A percentile compares a stretch with the other conserved stretches of the same genome.
Conservation (phyloP, 2,329 filamentous ascomycete species). For the Pseudogymnoascus sp. region DNA sequence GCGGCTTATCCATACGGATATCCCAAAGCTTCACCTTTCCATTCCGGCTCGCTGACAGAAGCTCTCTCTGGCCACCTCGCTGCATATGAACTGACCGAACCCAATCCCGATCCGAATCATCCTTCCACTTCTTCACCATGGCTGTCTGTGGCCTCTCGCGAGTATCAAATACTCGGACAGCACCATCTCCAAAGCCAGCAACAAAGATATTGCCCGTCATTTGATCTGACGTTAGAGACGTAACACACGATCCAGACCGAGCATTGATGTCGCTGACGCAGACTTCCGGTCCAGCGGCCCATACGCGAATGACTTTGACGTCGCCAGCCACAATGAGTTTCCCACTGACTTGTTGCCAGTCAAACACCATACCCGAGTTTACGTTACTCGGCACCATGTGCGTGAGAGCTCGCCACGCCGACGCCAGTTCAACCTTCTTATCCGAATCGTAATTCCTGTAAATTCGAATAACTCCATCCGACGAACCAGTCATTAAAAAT, state of each 20-base stretch:
- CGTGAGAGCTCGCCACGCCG: constrained; percentile 83
- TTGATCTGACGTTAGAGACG: constrained; percentile 91
- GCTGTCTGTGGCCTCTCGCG: constrained; percentile 74
- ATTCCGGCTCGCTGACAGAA: constrained; percentile 83
- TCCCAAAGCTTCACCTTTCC: constrained; percentile 96
- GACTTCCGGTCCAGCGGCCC: constrained; percentile 90
- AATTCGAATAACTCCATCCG: constrained; percentile 87
- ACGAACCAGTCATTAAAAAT: constrained; percentile 88
- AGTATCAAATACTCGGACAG: constrained; percentile 89
- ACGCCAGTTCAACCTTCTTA: constrained; percentile 72
- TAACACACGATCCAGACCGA: constrained; percentile 90
- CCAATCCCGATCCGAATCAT: constrained; percentile 80
- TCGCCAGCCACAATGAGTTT: constrained; percentile 93
- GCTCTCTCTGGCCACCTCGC: constrained; percentile 83
- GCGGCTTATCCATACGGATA: constrained; percentile 73
- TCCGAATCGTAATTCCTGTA: constrained; percentile 86
- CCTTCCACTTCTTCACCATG: constrained; percentile 96
- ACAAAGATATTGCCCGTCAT: constrained; percentile 96
- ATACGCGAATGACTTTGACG: constrained; percentile 89
- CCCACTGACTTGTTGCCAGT: constrained; percentile 98
- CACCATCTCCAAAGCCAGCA: constrained; percentile 92
- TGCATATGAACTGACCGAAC: constrained; percentile 96
- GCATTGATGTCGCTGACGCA: constrained; percentile 92
- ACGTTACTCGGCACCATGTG: constrained; percentile 91
- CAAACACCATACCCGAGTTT: constrained; percentile 92